These are phyloP conservation scores for Triangularia verruculosa DNA, from an alignment of 2,329 filamentous ascomycete species.

Conservation along the genomic window DNA sequence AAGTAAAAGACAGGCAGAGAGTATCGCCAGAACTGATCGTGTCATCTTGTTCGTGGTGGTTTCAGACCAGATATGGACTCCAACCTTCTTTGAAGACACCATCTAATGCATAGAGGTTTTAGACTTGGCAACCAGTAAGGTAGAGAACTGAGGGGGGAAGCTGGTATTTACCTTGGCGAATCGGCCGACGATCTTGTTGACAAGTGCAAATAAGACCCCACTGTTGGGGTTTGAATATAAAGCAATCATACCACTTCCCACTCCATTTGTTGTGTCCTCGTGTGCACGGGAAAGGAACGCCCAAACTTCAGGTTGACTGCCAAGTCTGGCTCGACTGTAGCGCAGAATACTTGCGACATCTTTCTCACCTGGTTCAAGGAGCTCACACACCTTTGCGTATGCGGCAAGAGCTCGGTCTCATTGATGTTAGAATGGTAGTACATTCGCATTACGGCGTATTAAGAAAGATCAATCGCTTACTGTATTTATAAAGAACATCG, in stretches of 20 bases:
- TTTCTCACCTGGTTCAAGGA: not conserved
- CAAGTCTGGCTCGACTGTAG: not conserved
- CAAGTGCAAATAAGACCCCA: not conserved
- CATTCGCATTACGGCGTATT: not conserved
- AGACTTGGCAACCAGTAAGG: too few species aligned
- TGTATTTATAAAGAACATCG: not conserved
- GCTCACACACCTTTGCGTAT: not conserved
- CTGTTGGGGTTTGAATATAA: not conserved
- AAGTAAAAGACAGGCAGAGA: not conserved
- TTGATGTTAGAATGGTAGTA: not conserved
- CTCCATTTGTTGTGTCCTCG: not conserved
- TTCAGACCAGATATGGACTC: not conserved
- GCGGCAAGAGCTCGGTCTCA: not conserved
- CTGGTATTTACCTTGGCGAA: not conserved
- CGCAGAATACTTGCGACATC: not conserved
- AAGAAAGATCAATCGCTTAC: not conserved
- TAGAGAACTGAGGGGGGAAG: too few species aligned
- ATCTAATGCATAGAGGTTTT: not conserved
- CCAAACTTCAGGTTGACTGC: not conserved
- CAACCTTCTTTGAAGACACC: not conserved
- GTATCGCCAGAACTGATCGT: not conserved
- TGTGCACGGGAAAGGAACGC: not conserved
- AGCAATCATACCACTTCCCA: not conserved
- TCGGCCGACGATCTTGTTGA: not conserved
- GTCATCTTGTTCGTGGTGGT: not conserved